phyloP scores from a whole-genome alignment of 2,329 filamentous ascomycete genomes.

The Fulvia fulva region DNA sequence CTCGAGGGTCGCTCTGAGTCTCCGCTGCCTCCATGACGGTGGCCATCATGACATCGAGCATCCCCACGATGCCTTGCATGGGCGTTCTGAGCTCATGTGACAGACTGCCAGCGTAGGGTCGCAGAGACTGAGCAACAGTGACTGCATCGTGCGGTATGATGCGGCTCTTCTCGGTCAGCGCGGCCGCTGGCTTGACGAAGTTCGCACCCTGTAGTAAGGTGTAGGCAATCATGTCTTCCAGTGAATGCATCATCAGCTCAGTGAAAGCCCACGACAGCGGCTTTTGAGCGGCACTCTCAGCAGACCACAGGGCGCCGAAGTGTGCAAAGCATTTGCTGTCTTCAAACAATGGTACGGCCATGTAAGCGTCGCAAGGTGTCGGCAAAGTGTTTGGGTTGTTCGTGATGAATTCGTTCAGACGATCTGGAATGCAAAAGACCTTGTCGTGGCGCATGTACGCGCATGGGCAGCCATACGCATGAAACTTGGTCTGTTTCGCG shows the following conservation, averaged over 20 bases:
- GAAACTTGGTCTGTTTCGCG: slow-evolving; percentile 59
- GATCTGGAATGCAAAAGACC: slow-evolving; percentile 63
- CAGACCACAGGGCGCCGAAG: slow-evolving; percentile 69
- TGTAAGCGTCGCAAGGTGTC: slow-evolving; percentile 61
- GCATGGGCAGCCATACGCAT: slow-evolving; percentile 62
- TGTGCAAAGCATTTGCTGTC: slow-evolving; percentile 65
- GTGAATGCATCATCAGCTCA: slow-evolving; percentile 63
- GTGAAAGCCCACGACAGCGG: slow-evolving; percentile 62
- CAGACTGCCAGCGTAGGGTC: slow-evolving; percentile 67
- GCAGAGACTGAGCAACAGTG: slow-evolving; percentile 60
- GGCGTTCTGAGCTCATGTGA: slow-evolving; percentile 70
- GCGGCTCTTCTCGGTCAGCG: slow-evolving; percentile 34
- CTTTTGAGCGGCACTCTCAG: slow-evolving; percentile 54
- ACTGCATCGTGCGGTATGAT: slow-evolving; percentile 55
- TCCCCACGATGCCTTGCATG: slow-evolving; percentile 72
- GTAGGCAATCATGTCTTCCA: slow-evolving; percentile 63
- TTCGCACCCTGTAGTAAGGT: slow-evolving; percentile 53
- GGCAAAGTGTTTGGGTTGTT: slow-evolving; percentile 60
- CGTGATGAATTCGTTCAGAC: slow-evolving; percentile 55
- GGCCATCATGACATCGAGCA: slow-evolving; percentile 73
- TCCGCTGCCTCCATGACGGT: slow-evolving; percentile 64
- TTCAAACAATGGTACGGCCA: slow-evolving; percentile 62
- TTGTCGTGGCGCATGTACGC: slow-evolving; percentile 69
- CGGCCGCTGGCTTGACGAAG: slow-evolving; percentile 36
- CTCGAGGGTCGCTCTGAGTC: slow-evolving; percentile 47